Conservation (phyloP, 768 basidiomycete genomes). For the Infundibulicybe gibba region DNA sequence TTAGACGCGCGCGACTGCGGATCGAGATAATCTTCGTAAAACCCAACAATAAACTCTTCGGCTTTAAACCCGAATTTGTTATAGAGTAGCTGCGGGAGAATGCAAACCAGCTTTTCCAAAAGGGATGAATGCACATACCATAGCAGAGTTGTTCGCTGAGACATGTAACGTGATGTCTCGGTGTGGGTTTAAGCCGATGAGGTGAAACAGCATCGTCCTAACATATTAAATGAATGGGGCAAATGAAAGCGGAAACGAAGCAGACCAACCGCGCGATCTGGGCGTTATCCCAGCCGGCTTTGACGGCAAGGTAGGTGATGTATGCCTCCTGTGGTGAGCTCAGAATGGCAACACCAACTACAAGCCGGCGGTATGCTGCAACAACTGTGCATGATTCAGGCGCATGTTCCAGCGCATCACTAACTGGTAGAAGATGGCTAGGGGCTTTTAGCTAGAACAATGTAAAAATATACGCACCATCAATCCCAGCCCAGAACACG, state of each 20-base stretch:
- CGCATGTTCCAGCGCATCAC: constrained; percentile 61
- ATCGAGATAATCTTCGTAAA: constrained; percentile 79
- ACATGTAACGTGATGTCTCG: constrained; percentile 83
- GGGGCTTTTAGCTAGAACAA: not conserved
- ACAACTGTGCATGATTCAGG: constrained; percentile 78
- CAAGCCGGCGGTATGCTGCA: constrained; percentile 65
- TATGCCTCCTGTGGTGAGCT: constrained; percentile 81
- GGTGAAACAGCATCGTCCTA: constrained; percentile 76
- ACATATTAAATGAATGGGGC: constrained; percentile 5
- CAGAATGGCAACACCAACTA: constrained; percentile 71
- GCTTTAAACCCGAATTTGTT: constrained; percentile 88
- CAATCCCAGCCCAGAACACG: constrained; percentile 75
- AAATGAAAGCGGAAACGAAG: constrained; percentile 6
- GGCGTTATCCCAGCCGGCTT: constrained; percentile 76
- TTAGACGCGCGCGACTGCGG: constrained; percentile 66
- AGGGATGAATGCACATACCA: constrained; percentile 39
- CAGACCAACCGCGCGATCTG: constrained; percentile 65
- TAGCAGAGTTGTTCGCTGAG: constrained; percentile 76
- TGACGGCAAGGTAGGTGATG: constrained; percentile 79
- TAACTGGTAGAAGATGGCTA: constrained; percentile 39
- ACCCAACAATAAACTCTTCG: constrained; percentile 78
- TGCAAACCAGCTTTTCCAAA: constrained; percentile 1
- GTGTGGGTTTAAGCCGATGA: constrained; percentile 66
- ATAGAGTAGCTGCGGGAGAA: constrained; percentile 56
- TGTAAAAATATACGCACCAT: constrained; percentile 41